Percentiles rank a stretch among this genome's conserved stretches.
phyloP scores from a whole-genome alignment of 495 filamentous ascomycete genomes.

The Patellaria atrata region DNA sequence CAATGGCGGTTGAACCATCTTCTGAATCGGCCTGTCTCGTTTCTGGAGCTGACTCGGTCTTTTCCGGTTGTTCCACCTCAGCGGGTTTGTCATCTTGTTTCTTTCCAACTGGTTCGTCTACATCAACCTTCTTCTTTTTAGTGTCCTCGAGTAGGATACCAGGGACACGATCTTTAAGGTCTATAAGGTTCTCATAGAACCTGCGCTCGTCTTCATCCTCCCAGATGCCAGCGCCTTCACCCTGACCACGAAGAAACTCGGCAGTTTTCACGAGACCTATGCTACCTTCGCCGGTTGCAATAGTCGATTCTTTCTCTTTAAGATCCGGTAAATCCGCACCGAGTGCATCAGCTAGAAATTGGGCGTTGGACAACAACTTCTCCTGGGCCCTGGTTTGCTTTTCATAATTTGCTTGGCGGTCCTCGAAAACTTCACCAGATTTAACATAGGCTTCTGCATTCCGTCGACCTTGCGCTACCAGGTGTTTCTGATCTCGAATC shows the following conservation, averaged over 20 bases:
- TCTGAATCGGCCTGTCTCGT: conserved; percentile 45
- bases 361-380: conserved; percentile 78
- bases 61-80: conserved; percentile 32
- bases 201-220: conserved; percentile 96
- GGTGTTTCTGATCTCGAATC: conserved; percentile 73
- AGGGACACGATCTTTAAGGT: conserved; percentile 90
- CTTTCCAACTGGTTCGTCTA: conserved; percentile 31
- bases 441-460: conserved; percentile 98
- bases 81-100: conserved; percentile 23
- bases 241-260: conserved; percentile 80
- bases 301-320: conserved; percentile 60
- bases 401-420: conserved; percentile 90
- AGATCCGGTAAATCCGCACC: conserved; percentile 92
- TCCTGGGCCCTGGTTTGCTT: conserved; percentile 84
- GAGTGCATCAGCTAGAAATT: conserved; percentile 75
- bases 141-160: conserved; percentile 83
- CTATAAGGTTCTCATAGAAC: conserved; percentile 93
- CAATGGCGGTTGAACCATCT: conserved; percentile 83
- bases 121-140: conserved; percentile 81
- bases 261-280: conserved; percentile 91
- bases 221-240: conserved; percentile 94
- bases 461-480: conserved; percentile 67
- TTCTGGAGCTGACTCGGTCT: conserved; percentile 34
- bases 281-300: conserved; percentile 47
- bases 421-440: conserved; percentile 96